These are phyloP conservation scores for Chlorella sp. DNA, from an alignment of 139 green algal genomes.

Conservation along the genomic window DNA sequence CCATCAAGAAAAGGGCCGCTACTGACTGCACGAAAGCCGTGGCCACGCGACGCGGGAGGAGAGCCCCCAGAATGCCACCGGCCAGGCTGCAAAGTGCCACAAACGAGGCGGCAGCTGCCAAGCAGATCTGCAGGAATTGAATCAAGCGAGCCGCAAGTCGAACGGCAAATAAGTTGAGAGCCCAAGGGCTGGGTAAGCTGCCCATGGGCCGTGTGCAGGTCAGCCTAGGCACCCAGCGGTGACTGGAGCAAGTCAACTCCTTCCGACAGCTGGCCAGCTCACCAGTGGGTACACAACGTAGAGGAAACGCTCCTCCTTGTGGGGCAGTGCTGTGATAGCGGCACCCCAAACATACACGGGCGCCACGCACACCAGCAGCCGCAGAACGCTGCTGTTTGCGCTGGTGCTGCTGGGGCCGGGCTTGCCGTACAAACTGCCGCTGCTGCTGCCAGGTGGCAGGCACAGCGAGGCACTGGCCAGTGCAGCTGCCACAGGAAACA, in stretches of 20 bases:
- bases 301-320: slow-evolving; percentile 91
- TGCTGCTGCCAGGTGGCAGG: background rate
- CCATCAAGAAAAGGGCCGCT: background rate
- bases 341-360: slow-evolving; percentile 76
- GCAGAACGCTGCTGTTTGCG: background rate
- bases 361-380: slow-evolving; percentile 37
- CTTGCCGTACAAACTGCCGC: background rate
- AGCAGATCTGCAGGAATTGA: slow-evolving; percentile 57
- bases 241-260: too few species aligned
- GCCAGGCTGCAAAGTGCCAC: background rate
- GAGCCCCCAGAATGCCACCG: background rate
- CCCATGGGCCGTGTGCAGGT: too few species aligned
- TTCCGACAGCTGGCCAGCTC: too few species aligned
- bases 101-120: slow-evolving; percentile 66
- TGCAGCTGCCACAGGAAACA: slow-evolving; percentile 35
- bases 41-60: slow-evolving; percentile 6
- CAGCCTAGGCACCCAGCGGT: too few species aligned
- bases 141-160: too few species aligned
- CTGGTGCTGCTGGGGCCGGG: background rate
- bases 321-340: slow-evolving; percentile 76
- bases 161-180: too few species aligned
- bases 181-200: too few species aligned
- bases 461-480: background rate
- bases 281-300: slow-evolving; percentile 80
- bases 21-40: background rate